Evolutionary conservation across 2,329 filamentous ascomycete species (phyloP), one percentile per base, ranked within the genome.

Genomic region (Penicillium nordicum): DNA sequence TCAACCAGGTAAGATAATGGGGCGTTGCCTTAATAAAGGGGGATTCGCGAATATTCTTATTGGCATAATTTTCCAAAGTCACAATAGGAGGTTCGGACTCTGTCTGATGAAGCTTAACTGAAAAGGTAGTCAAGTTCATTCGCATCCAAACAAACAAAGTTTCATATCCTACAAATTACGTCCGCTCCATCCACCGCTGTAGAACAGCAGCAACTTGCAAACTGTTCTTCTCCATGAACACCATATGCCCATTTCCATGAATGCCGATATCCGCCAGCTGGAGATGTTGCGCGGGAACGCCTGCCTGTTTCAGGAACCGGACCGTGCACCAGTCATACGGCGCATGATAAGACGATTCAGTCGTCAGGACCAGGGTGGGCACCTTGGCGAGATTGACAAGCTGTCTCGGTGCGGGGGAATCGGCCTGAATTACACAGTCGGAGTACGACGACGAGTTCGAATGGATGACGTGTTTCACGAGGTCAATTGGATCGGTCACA

Each of bases 221-320:
- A 77, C 77, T 83, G 62, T 84, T 84, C 62, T 71, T 75, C 70
- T 84, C 82, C 34, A 84, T 63, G 44, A 82, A 82, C 70, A 80
- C 74, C 47, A 84, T 73, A 62, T 83, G 82, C 0, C 79, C 82
- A 59, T 85, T 84, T 0, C 82, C 82, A 29, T 68, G 62, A 2
- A 84, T 76, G 0, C 73, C 73, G 3, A 72, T 55, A 1, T 77
- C 65, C 0, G 70, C 74, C 41, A 84, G 69, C 41, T 73, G 68
- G n/a, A 81, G 63, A 69, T 75, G 77, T 1, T 79, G 68, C 1
- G 76, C 72, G 0, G 63, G 56, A 1, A 78, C 74, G 1, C 82
- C 82, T 1, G 79, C 80, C 65, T 85, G 82, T 42, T 68, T 61
- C 63, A 86, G 63, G 63, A 79, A 85, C 8, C 67, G 53, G 1